Base-by-base conservation (phyloP, 83 land plant genomes). In the Thuja plicata region DNA sequence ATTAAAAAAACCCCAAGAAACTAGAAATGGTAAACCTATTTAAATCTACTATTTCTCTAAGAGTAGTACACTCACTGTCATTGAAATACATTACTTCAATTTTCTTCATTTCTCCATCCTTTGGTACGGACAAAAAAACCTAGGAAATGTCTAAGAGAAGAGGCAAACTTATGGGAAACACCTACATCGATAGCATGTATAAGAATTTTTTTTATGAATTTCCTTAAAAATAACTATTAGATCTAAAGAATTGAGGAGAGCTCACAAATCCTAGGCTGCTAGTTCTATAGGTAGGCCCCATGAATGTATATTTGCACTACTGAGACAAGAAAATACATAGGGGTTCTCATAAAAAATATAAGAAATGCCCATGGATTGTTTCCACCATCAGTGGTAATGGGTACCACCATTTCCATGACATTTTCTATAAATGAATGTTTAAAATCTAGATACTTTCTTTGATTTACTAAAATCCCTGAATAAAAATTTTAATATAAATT, bases 211-310 rank as follows among this genome's bases (percentile, higher is more conserved):
- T 0, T 2, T n/a, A 1, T 8, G 24, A 40, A 62, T 19, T 43
- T 21, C 16, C 1, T 11, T 11, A 4, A 41, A 8, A 35, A 50
- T 62, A 27, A 5, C 13, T 5, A 3, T 43, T 43, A 43, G 45
- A 43, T 43, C 5, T 9, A 1, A 9, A 38, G 54, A 9, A 35
- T 32, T 41, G 11, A 80, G 12, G 8, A 16, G n/a, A 55, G 91
- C 94, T 89, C 88, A 95, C 96, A 90, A 95, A 95, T 48, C 97
- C 96, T 80, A 94, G 91, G 17, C 96, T 96, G 32, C 96, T 93
- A 38, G 91, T 91, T 43, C 92, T 92, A 87, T 89, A 95, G n/a
- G 86, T 90, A 19, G 89, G 94, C 3, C 95, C 96, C 5, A 93
- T 92, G 7, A 89, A 91, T 54, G 91, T 89, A 89, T 93, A 94